These are phyloP conservation scores for Telfairia occidentalis DNA, from an alignment of 331 rosid species.

Conservation along the genomic window DNA sequence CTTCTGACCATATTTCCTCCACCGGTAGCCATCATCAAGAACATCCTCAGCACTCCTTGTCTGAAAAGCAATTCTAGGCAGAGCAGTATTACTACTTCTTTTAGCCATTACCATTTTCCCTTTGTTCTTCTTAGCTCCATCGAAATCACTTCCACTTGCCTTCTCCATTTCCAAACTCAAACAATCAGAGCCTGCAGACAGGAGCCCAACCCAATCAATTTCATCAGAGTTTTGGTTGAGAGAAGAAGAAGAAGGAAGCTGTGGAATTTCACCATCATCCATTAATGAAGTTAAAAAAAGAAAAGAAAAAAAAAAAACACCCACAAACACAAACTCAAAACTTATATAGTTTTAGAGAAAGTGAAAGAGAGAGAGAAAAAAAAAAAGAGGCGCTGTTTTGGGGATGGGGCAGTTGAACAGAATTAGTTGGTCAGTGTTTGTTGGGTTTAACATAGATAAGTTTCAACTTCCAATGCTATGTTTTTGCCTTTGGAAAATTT, in stretches of 20 bases:
- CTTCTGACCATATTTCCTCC: constrained; percentile 99
- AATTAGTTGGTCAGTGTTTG: constrained; percentile 9
- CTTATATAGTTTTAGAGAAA: background rate
- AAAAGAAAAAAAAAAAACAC: too few relatives aligned
- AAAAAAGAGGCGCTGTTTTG: background rate
- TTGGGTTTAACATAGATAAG: constrained; percentile 11
- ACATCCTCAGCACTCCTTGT: constrained; percentile 82
- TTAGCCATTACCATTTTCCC: constrained; percentile 31
- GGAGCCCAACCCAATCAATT: constrained; percentile 53
- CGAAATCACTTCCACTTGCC: background rate
- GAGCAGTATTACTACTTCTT: background rate
- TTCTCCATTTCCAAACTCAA: background rate
- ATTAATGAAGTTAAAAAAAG: too few relatives aligned
- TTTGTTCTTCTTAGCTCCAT: constrained; percentile 19
- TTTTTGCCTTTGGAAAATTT: background rate
- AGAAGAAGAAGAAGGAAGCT: background rate
- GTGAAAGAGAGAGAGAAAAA: background rate
- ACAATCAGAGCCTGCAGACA: constrained; percentile 23
- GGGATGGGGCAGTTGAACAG: constrained; percentile 14
- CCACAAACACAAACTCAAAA: background rate
- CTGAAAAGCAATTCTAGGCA: constrained; percentile 86
- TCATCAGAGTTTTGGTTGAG: background rate
- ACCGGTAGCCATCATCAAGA: constrained; percentile 86
- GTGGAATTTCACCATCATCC: background rate
- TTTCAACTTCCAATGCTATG: constrained; percentile 8